phyloP scores from a whole-genome alignment of 176 grass and related monocot genomes.

The Melocanna baccifera region DNA sequence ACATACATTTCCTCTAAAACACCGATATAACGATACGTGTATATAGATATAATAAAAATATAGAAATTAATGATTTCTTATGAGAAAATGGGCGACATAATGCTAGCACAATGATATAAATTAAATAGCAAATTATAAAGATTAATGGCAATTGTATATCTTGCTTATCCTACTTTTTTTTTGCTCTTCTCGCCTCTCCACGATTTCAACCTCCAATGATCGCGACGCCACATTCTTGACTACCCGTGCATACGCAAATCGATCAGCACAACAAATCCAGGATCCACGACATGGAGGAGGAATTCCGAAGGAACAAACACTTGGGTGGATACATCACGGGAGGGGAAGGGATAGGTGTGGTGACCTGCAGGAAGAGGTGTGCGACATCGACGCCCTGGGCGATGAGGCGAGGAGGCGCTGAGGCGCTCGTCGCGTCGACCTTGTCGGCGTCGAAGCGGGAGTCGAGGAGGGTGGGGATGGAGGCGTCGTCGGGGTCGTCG shows the following conservation, averaged over 20 bases:
- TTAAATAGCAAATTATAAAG: too few relatives aligned
- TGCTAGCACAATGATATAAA: too few relatives aligned
- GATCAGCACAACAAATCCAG: background rate
- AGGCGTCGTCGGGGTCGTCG: slow-evolving; percentile 90
- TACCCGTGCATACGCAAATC: too few relatives aligned
- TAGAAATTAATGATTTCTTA: too few relatives aligned
- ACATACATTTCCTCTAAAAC: too few relatives aligned
- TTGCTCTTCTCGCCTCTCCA: too few relatives aligned
- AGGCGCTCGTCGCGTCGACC: slow-evolving; percentile 76
- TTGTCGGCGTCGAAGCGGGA: slow-evolving; percentile 89
- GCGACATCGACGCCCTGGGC: slow-evolving; percentile 83
- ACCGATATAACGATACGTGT: too few relatives aligned
- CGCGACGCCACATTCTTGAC: slow-evolving; percentile 79
- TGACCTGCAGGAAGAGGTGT: slow-evolving; percentile 77
- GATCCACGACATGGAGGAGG: background rate
- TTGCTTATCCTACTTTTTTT: too few relatives aligned
- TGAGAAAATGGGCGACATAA: too few relatives aligned
- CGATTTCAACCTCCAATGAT: slow-evolving; percentile 85
- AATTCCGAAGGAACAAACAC: background rate
- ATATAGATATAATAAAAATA: too few relatives aligned
- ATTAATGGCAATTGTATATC: too few relatives aligned
- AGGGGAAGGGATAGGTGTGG: too few relatives aligned
- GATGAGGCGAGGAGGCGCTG: slow-evolving; percentile 83
- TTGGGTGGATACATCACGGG: background rate
- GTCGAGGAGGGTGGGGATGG: slow-evolving; percentile 72